Evolutionary conservation across 352 stramenopile species (phyloP), one percentile per base, ranked within the genome.

Genomic region (Phytophthora pseudosyringae): DNA sequence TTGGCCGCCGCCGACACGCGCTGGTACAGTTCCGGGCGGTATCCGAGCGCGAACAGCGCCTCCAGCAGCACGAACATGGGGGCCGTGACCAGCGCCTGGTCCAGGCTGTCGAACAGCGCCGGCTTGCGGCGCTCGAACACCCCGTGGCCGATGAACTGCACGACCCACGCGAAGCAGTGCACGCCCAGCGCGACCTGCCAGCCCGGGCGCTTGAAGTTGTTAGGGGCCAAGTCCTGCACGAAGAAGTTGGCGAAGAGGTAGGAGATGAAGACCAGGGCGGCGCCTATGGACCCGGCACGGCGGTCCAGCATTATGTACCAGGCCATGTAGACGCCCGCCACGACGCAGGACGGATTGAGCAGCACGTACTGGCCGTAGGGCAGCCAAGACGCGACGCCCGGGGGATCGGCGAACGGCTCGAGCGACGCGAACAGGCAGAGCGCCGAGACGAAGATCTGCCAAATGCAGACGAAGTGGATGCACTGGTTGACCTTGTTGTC

Each of bases 61-160:
- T 96, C 88, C 7, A 97, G 69, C 44, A 96, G 59, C 63, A 97
- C 89, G 50, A 97, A 97, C 64, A 97, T 83, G 3, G 89, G 88
- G 5, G 89, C 89, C 5, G 86, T 93, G 29, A 94, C 76, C 18
- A 91, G 18, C 11, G 78, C 88, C 51, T 97, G 89, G 68, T 95
- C 85, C 38, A 96, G 65, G 55, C 86, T 95, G 57, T 96, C 86
- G 5, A 97, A 72, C 0, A 97, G 73, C 48, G 90, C 89, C 0
- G 90, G 90, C 41, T 93, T 90, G 53, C 86, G 83, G 38, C 86
- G 75, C 59, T 97, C 90, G 40, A 90, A 95, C n/a, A 97, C 76
- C 10, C 77, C 83, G 60, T 97, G 89, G 32, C 86, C 90, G 55
- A 94, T 86, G 59, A 97, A 94, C 69, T 97, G 84, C 28, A 87